phyloP scores from a whole-genome alignment of 306 rosid genomes.

The Cicer arietinum region DNA sequence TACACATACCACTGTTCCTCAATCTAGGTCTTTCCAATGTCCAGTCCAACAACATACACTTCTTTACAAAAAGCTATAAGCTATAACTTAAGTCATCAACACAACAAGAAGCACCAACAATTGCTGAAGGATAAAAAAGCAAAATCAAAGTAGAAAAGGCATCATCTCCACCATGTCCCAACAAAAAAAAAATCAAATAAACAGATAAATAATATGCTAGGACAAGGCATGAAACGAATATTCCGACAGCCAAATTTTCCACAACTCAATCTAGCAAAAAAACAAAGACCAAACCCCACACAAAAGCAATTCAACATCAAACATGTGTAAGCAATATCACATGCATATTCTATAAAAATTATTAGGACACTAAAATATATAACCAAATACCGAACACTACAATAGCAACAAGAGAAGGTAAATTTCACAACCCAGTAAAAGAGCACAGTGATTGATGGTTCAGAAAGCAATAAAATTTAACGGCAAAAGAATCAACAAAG shows the following conservation, averaged over 20 bases:
- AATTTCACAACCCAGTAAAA: conserved; percentile 8
- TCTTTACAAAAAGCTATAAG: neutral
- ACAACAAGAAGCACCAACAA: conserved; percentile 20
- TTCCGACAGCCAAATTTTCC: conserved; percentile 1
- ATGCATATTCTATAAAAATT: neutral
- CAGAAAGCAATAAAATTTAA: conserved; percentile 28
- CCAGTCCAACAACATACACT: neutral
- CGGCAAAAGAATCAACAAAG: conserved; percentile 18
- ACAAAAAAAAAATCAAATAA: conserved; percentile 13
- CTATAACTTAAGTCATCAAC: conserved; percentile 2
- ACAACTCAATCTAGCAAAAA: conserved; percentile 18
- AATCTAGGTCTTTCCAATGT: neutral
- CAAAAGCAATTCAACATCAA: conserved; percentile 13
- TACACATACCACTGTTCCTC: neutral
- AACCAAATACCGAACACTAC: neutral
- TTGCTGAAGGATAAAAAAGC: conserved; percentile 17
- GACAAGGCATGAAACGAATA: conserved; percentile 13
- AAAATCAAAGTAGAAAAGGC: conserved; percentile 18
- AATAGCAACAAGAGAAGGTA: conserved; percentile 4
- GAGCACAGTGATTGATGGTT: conserved; percentile 14
- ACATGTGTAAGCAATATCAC: neutral
- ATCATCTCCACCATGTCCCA: conserved; percentile 5
- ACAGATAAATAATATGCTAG: conserved; percentile 25
- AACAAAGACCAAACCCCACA: conserved; percentile 11
- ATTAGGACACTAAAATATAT: neutral